A percentile compares a stretch with the other conserved stretches of the same genome.
phyloP scores from a whole-genome alignment of 2,329 filamentous ascomycete species.

The Drechmeria coniospora region DNA sequence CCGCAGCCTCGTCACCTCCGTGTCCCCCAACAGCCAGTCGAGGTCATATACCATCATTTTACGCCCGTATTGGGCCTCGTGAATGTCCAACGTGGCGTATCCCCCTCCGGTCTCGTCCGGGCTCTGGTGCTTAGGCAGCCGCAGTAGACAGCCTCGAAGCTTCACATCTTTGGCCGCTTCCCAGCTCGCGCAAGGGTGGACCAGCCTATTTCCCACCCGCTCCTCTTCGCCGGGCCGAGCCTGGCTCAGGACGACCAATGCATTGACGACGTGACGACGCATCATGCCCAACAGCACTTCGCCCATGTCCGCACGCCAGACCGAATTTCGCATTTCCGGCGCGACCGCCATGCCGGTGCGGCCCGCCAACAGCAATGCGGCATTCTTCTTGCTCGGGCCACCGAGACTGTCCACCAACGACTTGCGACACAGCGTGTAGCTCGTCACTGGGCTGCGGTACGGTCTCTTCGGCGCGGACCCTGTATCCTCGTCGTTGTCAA shows the following conservation, averaged over 20 bases:
- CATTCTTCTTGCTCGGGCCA: slow-evolving; percentile 5
- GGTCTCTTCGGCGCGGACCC: neutral
- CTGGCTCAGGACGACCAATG: slow-evolving; percentile 20
- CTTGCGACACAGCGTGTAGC: slow-evolving; percentile 15
- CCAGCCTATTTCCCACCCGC: slow-evolving; percentile 21
- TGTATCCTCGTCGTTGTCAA: too few species aligned
- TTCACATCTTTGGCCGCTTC: slow-evolving; percentile 23
- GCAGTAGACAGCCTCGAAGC: slow-evolving; percentile 30
- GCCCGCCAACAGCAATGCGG: slow-evolving; percentile 5
- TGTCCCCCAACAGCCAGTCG: slow-evolving; percentile 30
- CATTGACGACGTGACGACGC: slow-evolving; percentile 28
- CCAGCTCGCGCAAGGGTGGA: slow-evolving; percentile 26
- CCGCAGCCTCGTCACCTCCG: slow-evolving; percentile 25
- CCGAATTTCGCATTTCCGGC: slow-evolving; percentile 2
- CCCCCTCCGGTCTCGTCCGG: slow-evolving; percentile 12
- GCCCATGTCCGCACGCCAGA: slow-evolving; percentile 38
- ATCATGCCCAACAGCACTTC: slow-evolving; percentile 33
- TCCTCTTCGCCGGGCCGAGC: slow-evolving; percentile 4
- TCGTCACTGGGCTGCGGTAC: slow-evolving; percentile 8
- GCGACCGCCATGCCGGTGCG: slow-evolving; percentile 14
- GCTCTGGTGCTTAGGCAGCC: slow-evolving; percentile 14
- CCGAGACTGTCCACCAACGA: slow-evolving; percentile 12
- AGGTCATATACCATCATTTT: slow-evolving; percentile 39
- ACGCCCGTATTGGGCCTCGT: slow-evolving; percentile 14
- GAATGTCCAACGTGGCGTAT: slow-evolving; percentile 30